These are phyloP conservation scores for Combretum micranthum DNA, from an alignment of 345 rosid genomes.

Conservation along the genomic window DNA sequence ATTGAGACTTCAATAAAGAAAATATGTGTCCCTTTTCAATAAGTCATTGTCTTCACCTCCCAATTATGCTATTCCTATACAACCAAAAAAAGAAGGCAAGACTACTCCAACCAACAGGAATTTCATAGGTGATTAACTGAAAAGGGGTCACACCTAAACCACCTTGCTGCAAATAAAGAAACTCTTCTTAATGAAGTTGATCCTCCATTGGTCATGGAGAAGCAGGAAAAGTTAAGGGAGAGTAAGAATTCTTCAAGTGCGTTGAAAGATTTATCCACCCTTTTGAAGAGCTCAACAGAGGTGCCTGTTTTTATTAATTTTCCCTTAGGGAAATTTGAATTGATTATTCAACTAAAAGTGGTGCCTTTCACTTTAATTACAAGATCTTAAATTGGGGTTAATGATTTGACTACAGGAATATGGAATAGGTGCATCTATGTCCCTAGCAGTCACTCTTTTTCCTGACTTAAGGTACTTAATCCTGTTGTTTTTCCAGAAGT, in stretches of 20 bases:
- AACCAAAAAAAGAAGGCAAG: conserved; percentile 22
- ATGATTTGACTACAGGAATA: conserved; percentile 30
- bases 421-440: too few relatives aligned
- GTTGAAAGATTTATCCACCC: conserved; percentile 54
- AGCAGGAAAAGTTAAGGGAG: conserved; percentile 52
- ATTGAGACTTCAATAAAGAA: conserved; percentile 8
- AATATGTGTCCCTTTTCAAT: conserved; percentile 22
- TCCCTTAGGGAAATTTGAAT: background rate
- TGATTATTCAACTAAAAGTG: background rate
- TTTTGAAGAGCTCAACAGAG: conserved; percentile 51
- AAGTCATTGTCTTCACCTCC: conserved; percentile 27
- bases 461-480: conserved; percentile 34
- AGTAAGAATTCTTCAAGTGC: conserved; percentile 21
- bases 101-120: conserved; percentile 32
- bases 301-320: conserved; percentile 18
- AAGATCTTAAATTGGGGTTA: background rate
- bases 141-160: conserved; percentile 46
- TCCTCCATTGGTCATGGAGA: conserved; percentile 48
- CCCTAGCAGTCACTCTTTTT: conserved; percentile 45
- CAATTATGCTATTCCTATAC: conserved; percentile 17
- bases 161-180: conserved; percentile 47
- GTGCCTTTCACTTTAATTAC: background rate
- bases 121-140: conserved; percentile 18
- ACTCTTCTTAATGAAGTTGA: conserved; percentile 65
- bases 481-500: background rate